phyloP scores from a whole-genome alignment of 2,329 filamentous ascomycete genomes.

The Xylariaceae sp. region DNA sequence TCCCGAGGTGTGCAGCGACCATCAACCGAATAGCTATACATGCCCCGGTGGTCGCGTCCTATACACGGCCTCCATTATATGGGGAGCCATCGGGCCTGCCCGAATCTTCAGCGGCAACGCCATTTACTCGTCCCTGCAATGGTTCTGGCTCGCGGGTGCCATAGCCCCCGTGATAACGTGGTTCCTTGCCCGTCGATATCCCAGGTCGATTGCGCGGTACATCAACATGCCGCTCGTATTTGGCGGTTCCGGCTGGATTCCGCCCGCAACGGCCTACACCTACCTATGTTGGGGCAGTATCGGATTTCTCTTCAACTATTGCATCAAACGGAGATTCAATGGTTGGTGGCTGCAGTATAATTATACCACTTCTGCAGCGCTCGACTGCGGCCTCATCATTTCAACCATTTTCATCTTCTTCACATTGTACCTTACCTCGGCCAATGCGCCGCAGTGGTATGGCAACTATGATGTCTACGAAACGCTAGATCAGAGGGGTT shows the following conservation, averaged over 20 bases:
- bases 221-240: constrained; percentile 73
- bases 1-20: constrained; percentile 62
- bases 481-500: constrained; percentile 54
- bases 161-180: constrained; percentile 68
- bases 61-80: constrained; percentile 74
- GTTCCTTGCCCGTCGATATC: constrained; percentile 66
- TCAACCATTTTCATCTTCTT: constrained; percentile 75
- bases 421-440: constrained; percentile 66
- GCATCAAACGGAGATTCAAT: constrained; percentile 67
- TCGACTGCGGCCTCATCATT: constrained; percentile 72
- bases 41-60: constrained; percentile 62
- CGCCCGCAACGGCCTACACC: constrained; percentile 73
- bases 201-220: constrained; percentile 67
- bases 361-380: constrained; percentile 74
- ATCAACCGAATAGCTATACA: constrained; percentile 63
- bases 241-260: constrained; percentile 67
- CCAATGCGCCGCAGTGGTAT: constrained; percentile 66
- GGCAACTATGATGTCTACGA: constrained; percentile 58
- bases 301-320: constrained; percentile 73
- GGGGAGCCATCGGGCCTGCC: constrained; percentile 74
- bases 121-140: constrained; percentile 69
- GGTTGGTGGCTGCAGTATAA: constrained; percentile 84
- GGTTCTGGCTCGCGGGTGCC: constrained; percentile 74
- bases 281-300: constrained; percentile 75
- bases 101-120: constrained; percentile 71